Base-by-base conservation (phyloP, 2,329 filamentous ascomycete species). In the Torrubiella hemipterigena region DNA sequence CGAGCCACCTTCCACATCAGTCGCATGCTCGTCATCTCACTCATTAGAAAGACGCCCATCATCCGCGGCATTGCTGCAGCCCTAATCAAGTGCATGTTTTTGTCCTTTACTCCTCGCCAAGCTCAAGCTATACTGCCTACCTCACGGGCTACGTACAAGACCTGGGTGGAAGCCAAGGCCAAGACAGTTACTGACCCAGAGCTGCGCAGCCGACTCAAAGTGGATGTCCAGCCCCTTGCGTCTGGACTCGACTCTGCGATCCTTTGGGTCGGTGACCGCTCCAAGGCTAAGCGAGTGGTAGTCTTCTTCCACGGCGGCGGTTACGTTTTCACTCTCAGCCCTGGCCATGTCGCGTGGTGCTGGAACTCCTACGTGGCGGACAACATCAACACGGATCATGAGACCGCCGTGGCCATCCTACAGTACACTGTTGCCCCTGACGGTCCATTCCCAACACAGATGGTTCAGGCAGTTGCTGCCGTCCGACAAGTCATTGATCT, bases 391-490 rank as follows among this genome's bases (percentile, higher is more conserved):
- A 29, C 31, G 6, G 42, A 36, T 17, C 30, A 32, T 7, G 44
- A 49, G 30, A 39, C 47, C 6, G 43, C 47, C 6, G 51, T 57
- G 3, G 50, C 44, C 2, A 31, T 55, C 11, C 37, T 58, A 31
- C 45, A 52, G 38, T 58, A 58, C 36, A 44, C 52, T 6, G 46
- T 56, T 12, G 29, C 33, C 15, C 50, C 51, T 12, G 42, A 26
- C 3, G 48, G 39, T 3, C 26, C 32, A n/a, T 52, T 49, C 21
- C 54, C 54, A 2, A 33, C 34, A 1, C 53, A 54, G 21, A 42
- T 58, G 6, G 31, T 27, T 4, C 51, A 58, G 32, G 52, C 51
- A 2, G 43, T 33, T 8, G 46, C 44, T 3, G 53, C 47, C 2
- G 40, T 58, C 3, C 38, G 39, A 1, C 39, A 45, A 10, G 22